Conservation (phyloP, 2,329 filamentous ascomycete genomes). For the Cladosporium phlei region DNA sequence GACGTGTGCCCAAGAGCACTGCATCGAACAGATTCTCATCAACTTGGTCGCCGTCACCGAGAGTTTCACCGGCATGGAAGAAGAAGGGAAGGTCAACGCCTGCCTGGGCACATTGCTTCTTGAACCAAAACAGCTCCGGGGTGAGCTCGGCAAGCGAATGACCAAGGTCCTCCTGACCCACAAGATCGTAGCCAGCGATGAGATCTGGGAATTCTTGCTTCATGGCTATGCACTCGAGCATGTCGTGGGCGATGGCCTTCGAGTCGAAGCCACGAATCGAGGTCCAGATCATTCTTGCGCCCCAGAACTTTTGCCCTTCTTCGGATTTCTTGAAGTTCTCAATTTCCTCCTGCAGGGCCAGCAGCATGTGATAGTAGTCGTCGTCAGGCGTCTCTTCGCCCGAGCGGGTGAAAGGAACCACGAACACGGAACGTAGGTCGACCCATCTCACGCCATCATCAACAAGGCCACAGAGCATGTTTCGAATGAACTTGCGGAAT, state of each 20-base stretch:
- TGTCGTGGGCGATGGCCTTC: conserved; percentile 64
- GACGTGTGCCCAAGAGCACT: conserved; percentile 75
- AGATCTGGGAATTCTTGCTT: conserved; percentile 75
- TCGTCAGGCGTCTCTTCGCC: conserved; percentile 61
- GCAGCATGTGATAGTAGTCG: conserved; percentile 66
- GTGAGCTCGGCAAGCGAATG: conserved; percentile 70
- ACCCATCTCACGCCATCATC: conserved; percentile 80
- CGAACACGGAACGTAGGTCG: conserved; percentile 74
- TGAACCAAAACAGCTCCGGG: conserved; percentile 90
- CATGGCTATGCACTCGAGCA: conserved; percentile 80
- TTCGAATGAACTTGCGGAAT: conserved; percentile 68
- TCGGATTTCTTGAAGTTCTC: conserved; percentile 66
- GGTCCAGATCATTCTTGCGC: conserved; percentile 80
- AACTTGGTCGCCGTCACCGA: conserved; percentile 70
- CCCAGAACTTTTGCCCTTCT: conserved; percentile 75
- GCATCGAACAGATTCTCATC: conserved; percentile 89
- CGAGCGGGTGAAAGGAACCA: conserved; percentile 62
- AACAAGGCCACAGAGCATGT: conserved; percentile 66
- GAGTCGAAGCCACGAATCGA: conserved; percentile 61
- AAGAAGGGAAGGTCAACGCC: conserved; percentile 85
- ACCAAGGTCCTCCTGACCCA: conserved; percentile 80
- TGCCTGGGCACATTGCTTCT: conserved; percentile 73
- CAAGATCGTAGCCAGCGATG: conserved; percentile 82
- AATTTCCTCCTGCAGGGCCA: conserved; percentile 72
- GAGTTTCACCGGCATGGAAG: conserved; percentile 87